Percentiles rank a stretch among this genome's conserved stretches.
Evolutionary conservation across 2,329 filamentous ascomycete genomes (phyloP).

Genomic region (Exophiala bonariae): DNA sequence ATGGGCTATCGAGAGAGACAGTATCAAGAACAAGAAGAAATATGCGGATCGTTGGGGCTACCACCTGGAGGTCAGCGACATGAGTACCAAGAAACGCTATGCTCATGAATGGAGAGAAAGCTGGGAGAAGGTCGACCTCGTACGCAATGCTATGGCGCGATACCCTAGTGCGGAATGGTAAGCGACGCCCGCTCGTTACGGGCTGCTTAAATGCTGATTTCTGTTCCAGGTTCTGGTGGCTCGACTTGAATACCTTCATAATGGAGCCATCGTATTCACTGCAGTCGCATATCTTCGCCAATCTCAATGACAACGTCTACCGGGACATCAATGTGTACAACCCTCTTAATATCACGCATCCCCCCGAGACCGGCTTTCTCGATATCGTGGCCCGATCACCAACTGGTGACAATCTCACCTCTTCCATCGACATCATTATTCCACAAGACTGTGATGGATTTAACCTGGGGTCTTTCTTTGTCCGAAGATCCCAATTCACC

Average conservation of each 20-base stretch:
- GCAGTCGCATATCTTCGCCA: conserved; percentile 84
- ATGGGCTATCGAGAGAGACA: conserved; percentile 97
- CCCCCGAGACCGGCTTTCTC: conserved; percentile 71
- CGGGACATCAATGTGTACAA: conserved; percentile 97
- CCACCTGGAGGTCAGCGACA: conserved; percentile 92
- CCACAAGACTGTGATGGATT: conserved; percentile 95
- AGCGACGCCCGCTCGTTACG: conserved; percentile 32
- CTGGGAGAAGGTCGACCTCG: conserved; percentile 97
- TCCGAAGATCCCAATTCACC: conserved; percentile 82
- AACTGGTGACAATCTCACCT: conserved; percentile 71
- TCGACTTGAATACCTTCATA: conserved; percentile 95
- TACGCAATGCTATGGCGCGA: conserved; percentile 84
- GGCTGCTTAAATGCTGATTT: neutral
- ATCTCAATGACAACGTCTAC: conserved; percentile 73
- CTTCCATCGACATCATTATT: conserved; percentile 83
- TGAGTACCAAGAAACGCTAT: conserved; percentile 98
- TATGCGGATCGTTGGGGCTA: conserved; percentile 91
- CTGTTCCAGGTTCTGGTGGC: conserved; percentile 87
- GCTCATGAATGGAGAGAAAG: conserved; percentile 98
- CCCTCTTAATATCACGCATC: conserved; percentile 89
- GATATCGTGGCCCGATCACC: conserved; percentile 71
- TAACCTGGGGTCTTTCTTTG: conserved; percentile 94
- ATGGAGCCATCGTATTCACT: conserved; percentile 95
- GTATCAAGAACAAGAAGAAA: conserved; percentile 88
- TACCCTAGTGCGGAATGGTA: conserved; percentile 97